phyloP scores from a whole-genome alignment of 768 basidiomycete species.

The Boletus patriciae region DNA sequence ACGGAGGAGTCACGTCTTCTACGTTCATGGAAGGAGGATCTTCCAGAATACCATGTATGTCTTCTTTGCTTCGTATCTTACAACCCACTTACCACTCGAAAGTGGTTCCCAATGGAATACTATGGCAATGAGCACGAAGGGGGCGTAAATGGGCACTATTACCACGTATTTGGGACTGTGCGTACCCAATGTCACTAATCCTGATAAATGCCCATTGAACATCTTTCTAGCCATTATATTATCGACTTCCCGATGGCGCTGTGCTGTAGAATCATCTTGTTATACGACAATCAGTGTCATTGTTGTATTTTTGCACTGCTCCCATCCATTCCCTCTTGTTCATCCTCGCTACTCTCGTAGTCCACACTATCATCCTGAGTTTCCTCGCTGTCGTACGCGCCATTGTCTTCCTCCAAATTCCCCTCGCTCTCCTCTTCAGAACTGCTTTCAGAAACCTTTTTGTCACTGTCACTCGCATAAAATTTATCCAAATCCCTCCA shows the following conservation, averaged over 20 bases:
- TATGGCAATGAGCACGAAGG: constrained; percentile 53
- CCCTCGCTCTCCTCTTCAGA: constrained; percentile 37
- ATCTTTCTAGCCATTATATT: constrained; percentile 49
- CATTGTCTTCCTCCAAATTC: constrained; percentile 25
- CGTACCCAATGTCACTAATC: constrained; percentile 21
- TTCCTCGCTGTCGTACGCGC: constrained; percentile 29
- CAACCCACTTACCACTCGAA: constrained; percentile 2
- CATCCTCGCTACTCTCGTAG: constrained; percentile 19
- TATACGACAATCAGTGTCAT: constrained; percentile 5
- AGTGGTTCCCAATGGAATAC: constrained; percentile 82
- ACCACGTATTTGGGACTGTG: constrained; percentile 76
- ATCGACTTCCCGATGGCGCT: constrained; percentile 47
- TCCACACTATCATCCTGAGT: constrained; percentile 29
- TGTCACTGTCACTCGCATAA: constrained; percentile 50
- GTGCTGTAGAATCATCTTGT: constrained; percentile 31
- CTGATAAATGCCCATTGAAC: not conserved
- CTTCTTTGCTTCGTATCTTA: not conserved
- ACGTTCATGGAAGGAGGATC: constrained; percentile 62
- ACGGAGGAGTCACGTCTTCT: constrained; percentile 63
- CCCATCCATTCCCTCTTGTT: constrained; percentile 20
- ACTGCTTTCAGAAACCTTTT: constrained; percentile 34
- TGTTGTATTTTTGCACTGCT: constrained; percentile 12
- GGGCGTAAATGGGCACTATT: constrained; percentile 69
- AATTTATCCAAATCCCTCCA: constrained; percentile 72
- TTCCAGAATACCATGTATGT: constrained; percentile 64